Conservation (phyloP, 1,284 basidiomycete genomes). For the Rhodotorula sp. region DNA sequence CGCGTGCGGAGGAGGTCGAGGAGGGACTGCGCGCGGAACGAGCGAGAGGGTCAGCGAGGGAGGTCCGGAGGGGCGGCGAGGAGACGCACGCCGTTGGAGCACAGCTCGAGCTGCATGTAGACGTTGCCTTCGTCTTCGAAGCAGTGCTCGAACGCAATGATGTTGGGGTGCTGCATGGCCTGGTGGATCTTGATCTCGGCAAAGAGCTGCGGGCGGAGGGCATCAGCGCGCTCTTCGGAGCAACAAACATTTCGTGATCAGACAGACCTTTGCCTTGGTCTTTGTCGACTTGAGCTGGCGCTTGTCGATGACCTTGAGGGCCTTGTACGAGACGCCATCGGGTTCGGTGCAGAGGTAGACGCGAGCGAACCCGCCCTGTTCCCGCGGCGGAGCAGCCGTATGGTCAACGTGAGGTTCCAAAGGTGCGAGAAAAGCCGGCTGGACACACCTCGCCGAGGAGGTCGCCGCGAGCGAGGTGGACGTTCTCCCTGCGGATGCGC, state of each 20-base stretch:
- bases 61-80: not conserved
- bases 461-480: slow-evolving; percentile 42
- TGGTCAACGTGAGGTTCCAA: not conserved
- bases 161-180: slow-evolving; percentile 86
- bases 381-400: not conserved
- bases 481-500: slow-evolving; percentile 39
- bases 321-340: slow-evolving; percentile 44
- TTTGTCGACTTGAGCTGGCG: slow-evolving; percentile 53
- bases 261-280: slow-evolving; percentile 48
- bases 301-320: slow-evolving; percentile 55
- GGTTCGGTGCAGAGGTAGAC: slow-evolving; percentile 39
- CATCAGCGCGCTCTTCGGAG: not conserved
- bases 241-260: no score
- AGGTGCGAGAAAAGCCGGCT: slow-evolving; percentile 11
- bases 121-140: slow-evolving; percentile 96
- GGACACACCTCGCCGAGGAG: slow-evolving; percentile 51
- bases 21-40: slow-evolving; percentile 53
- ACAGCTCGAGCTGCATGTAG: slow-evolving; percentile 94
- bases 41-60: not conserved
- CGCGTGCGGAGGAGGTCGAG: slow-evolving; percentile 90
- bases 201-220: slow-evolving; percentile 65
- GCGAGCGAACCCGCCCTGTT: slow-evolving; percentile 46
- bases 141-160: slow-evolving; percentile 88
- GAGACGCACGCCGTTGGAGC: slow-evolving; percentile 69
- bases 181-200: slow-evolving; percentile 99